phyloP scores from a whole-genome alignment of 129 eudicot species.

The Rutidosis leptorrhynchoides region DNA sequence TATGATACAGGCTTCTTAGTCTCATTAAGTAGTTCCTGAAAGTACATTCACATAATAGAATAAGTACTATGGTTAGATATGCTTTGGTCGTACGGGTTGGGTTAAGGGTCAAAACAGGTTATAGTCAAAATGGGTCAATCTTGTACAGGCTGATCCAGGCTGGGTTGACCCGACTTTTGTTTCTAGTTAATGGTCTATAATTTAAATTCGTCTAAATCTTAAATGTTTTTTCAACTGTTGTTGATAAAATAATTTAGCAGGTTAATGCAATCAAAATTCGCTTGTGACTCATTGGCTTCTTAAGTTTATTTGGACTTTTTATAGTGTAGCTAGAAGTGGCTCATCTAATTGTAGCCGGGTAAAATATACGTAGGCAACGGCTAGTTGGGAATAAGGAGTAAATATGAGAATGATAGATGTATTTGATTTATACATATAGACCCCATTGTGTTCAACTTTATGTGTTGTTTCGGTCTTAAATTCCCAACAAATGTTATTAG shows the following conservation, averaged over 20 bases:
- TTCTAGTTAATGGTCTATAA: not conserved
- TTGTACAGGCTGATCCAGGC: not conserved
- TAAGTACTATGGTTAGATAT: slow-evolving; percentile 6
- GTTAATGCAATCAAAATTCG: not conserved
- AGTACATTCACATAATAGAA: not conserved
- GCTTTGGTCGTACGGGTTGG: not conserved
- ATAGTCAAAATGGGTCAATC: not conserved
- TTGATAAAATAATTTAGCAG: not conserved
- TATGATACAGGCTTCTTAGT: slow-evolving; percentile 62
- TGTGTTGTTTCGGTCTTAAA: too few relatives aligned
- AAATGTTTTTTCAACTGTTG: not conserved
- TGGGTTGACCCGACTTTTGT: not conserved
- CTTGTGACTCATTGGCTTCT: not conserved
- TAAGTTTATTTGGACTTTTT: not conserved
- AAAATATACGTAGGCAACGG: not conserved
- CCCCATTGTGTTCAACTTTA: too few relatives aligned
- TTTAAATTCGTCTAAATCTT: not conserved
- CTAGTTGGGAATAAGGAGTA: too few relatives aligned
- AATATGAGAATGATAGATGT: too few relatives aligned
- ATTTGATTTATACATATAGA: too few relatives aligned
- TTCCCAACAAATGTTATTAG: too few relatives aligned
- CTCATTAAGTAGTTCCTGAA: slow-evolving; percentile 53
- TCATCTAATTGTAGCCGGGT: not conserved
- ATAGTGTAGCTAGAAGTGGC: not conserved
- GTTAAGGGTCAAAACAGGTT: not conserved